phyloP scores from a whole-genome alignment of 768 basidiomycete genomes.

The Termitomyces sp. region DNA sequence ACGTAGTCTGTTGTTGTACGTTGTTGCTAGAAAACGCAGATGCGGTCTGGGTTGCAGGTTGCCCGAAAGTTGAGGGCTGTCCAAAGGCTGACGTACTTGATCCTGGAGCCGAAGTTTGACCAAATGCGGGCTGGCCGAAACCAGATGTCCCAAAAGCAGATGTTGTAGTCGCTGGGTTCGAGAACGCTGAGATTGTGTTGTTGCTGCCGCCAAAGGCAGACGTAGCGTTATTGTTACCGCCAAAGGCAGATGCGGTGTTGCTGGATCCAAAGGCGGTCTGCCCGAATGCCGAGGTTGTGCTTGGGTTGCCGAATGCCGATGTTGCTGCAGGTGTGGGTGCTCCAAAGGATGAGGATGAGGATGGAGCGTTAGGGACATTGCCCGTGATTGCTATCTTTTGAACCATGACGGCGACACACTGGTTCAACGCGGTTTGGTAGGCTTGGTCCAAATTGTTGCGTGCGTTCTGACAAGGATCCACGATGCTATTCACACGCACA shows the following conservation, averaged over 20 bases:
- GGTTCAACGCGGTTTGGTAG: constrained; percentile 47
- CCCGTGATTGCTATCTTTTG: constrained; percentile 16
- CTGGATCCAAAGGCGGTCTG: constrained; percentile 21
- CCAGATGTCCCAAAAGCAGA: constrained; percentile 34
- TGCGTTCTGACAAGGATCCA: constrained; percentile 31
- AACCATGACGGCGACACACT: constrained; percentile 24
- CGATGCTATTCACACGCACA: too few species aligned
- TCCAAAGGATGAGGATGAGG: constrained; percentile 25
- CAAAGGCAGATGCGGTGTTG: constrained; percentile 19
- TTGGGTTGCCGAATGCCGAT: constrained; percentile 23
- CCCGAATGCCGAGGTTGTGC: constrained; percentile 25
- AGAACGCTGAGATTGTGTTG: constrained; percentile 19
- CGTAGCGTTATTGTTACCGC: constrained; percentile 8
- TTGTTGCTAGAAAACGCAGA: constrained; percentile 25
- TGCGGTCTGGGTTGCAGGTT: constrained; percentile 19
- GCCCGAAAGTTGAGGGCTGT: constrained; percentile 11
- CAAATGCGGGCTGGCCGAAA: constrained; percentile 21
- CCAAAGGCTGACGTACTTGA: constrained; percentile 1
- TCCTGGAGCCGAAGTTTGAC: constrained; percentile 24
- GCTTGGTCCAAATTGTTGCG: constrained; percentile 42
- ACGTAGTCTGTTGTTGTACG: constrained; percentile 21
- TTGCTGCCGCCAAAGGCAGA: constrained; percentile 22
- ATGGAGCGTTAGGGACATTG: constrained; percentile 12
- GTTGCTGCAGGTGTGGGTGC: constrained; percentile 12
- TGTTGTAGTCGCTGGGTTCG: constrained; percentile 20